Base-by-base conservation (phyloP, 768 basidiomycete species). In the Coprinopsis cinerea region DNA sequence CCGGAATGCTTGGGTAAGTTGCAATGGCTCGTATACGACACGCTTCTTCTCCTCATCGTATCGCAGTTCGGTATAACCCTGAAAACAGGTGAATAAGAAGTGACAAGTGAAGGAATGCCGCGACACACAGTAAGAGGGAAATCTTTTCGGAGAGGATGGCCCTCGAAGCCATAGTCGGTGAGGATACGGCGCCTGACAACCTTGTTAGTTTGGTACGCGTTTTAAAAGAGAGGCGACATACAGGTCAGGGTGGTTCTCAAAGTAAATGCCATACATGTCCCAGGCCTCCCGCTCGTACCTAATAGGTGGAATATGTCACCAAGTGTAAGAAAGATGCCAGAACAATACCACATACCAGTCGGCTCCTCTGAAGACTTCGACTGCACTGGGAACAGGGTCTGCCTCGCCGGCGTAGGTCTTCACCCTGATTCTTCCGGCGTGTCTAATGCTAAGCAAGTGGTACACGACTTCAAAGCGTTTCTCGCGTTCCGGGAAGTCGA, bases 1-100 rank as follows among this genome's bases (percentile, higher is more conserved):
- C 92, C 92, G 83, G 85, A 95, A 99, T 37, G 96, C 95, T 64
- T 99, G 96, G 1, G 95, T 93, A 51, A 99, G 77, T 64, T 99
- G 96, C 41, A 99, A 75, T 28, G 96, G 96, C 65, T 99, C 96
- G 61, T 97, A 96, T 28, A 96, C 92, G 48, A 97, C 92, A 32
- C 94, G 88, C 70, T 97, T 97, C 60, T 87, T 82, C 70, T 95
- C 93, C 70, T 98, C 96, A 59, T 97, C 94, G 61, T 98, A 99
- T 35, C 96, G 88, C 34, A 98, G 79, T 68, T 99, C 96, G 7
- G 92, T 92, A 68, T 98, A 99, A n/a, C 96, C 96, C 93, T 96
- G 59, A n/a, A n/a, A n/a, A n/a, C n/a, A n/a, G n/a, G n/a, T n/a
- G 11, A 28, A 55, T 3, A 26, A 22, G 55, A 41, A 25, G 53